These are phyloP conservation scores for Primulina eburnea DNA, from an alignment of 257 asterid species.

Conservation along the genomic window DNA sequence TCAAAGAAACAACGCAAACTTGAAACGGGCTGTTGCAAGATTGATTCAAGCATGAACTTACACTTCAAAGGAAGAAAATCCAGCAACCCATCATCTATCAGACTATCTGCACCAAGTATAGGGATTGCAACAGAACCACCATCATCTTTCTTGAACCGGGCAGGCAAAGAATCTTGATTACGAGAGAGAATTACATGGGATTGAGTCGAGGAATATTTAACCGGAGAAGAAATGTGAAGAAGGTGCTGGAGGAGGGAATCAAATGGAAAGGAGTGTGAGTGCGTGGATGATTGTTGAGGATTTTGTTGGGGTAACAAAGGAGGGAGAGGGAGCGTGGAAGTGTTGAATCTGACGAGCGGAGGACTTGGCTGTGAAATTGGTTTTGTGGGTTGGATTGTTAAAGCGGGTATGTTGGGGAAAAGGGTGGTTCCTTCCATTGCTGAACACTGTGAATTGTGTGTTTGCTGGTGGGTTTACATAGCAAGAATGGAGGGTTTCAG, in stretches of 20 bases:
- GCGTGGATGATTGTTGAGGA: conserved; percentile 30
- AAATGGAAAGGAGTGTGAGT: conserved; percentile 56
- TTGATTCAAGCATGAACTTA: conserved; percentile 66
- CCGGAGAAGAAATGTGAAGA: conserved; percentile 55
- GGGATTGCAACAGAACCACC: conserved; percentile 35
- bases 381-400: conserved; percentile 60
- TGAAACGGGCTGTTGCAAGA: conserved; percentile 52
- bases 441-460: neutral
- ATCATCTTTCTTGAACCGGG: conserved; percentile 36
- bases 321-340: conserved; percentile 62
- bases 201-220: conserved; percentile 36
- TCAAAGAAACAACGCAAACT: conserved; percentile 54
- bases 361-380: conserved; percentile 48
- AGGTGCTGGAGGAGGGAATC: conserved; percentile 70
- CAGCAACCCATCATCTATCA: conserved; percentile 36
- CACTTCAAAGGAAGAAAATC: conserved; percentile 73
- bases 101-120: conserved; percentile 25
- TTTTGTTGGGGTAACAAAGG: conserved; percentile 50
- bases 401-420: conserved; percentile 65
- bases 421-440: conserved; percentile 81
- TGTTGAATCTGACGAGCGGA: conserved; percentile 47
- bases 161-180: conserved; percentile 34
- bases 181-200: conserved; percentile 35
- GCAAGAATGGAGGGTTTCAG: neutral
- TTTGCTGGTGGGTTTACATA: neutral